Conservation (phyloP, 495 filamentous ascomycete genomes). For the Chaetomium fimeti region DNA sequence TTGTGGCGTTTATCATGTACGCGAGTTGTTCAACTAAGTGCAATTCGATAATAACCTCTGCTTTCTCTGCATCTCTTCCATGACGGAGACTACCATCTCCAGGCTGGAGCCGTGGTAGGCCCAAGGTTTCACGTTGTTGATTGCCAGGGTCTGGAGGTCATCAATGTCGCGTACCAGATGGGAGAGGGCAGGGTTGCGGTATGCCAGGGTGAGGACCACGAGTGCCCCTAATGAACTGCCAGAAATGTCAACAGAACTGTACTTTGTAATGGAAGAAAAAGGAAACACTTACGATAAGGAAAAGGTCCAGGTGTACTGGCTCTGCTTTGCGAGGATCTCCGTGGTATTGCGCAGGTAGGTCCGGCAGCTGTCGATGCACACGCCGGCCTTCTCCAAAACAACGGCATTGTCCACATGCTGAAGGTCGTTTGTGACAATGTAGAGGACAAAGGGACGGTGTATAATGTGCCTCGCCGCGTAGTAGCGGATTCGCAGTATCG, state of each 20-base stretch:
- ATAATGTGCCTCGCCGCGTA: slow-evolving; percentile 14
- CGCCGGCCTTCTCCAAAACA: slow-evolving; percentile 6
- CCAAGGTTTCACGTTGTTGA: slow-evolving; percentile 7
- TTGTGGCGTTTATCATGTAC: neutral
- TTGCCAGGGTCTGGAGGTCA: slow-evolving; percentile 8
- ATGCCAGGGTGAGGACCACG: slow-evolving; percentile 9
- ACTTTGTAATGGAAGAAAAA: neutral
- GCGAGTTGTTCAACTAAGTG: neutral
- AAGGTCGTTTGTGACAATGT: slow-evolving; percentile 6
- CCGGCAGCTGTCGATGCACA: slow-evolving; percentile 14
- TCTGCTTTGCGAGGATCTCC: slow-evolving; percentile 3
- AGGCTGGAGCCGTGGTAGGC: slow-evolving; percentile 11
- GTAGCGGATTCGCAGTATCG: slow-evolving; percentile 10
- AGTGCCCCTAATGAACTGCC: slow-evolving; percentile 7
- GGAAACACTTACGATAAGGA: slow-evolving; percentile 5
- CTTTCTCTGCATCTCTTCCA: slow-evolving; percentile 13
- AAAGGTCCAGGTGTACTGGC: slow-evolving; percentile 15
- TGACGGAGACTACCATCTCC: slow-evolving; percentile 9
- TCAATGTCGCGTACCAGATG: slow-evolving; percentile 10
- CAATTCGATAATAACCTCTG: slow-evolving; percentile 4
- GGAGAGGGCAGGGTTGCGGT: neutral
- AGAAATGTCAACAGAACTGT: neutral
- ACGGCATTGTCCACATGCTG: neutral
- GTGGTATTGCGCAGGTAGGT: slow-evolving; percentile 4
- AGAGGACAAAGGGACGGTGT: slow-evolving; percentile 11